Conservation (phyloP, 208 protist species). For the Sergeia podlipaevii region DNA sequence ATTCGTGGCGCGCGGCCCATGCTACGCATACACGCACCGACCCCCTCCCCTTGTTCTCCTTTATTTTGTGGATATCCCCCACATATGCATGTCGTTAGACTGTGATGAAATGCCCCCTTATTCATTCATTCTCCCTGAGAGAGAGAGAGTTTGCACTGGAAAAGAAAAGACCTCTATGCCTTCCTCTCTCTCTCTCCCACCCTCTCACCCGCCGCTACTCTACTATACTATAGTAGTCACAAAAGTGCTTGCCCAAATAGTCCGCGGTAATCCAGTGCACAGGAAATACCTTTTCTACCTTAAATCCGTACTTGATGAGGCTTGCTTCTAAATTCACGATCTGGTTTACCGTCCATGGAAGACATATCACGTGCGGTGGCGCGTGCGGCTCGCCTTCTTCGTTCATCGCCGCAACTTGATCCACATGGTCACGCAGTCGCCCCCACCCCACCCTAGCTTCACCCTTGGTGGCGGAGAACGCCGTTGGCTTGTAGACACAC, state of each 20-base stretch:
- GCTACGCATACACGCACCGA: too few species aligned
- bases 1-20: too few species aligned
- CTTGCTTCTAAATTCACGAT: slow-evolving; percentile 88
- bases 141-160: too few species aligned
- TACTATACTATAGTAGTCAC: slow-evolving; percentile 49
- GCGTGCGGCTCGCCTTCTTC: not conserved
- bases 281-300: slow-evolving; percentile 53
- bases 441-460: slow-evolving; percentile 82
- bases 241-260: slow-evolving; percentile 78
- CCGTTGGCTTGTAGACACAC: slow-evolving; percentile 70
- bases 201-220: not conserved
- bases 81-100: too few species aligned
- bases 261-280: slow-evolving; percentile 77
- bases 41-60: too few species aligned
- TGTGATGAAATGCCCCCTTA: too few species aligned
- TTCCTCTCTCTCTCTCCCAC: not conserved
- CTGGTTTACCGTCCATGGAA: slow-evolving; percentile 87
- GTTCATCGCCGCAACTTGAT: slow-evolving; percentile 22
- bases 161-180: not conserved
- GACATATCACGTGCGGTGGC: slow-evolving; percentile 46
- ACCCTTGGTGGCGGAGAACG: slow-evolving; percentile 67
- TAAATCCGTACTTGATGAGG: slow-evolving; percentile 79
- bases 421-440: slow-evolving; percentile 62
- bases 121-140: not conserved
- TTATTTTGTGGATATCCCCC: too few species aligned